Evolutionary conservation across 176 grass and related monocot species (phyloP), one percentile per base, ranked within the genome.

Genomic region (Lolium multiflorum): DNA sequence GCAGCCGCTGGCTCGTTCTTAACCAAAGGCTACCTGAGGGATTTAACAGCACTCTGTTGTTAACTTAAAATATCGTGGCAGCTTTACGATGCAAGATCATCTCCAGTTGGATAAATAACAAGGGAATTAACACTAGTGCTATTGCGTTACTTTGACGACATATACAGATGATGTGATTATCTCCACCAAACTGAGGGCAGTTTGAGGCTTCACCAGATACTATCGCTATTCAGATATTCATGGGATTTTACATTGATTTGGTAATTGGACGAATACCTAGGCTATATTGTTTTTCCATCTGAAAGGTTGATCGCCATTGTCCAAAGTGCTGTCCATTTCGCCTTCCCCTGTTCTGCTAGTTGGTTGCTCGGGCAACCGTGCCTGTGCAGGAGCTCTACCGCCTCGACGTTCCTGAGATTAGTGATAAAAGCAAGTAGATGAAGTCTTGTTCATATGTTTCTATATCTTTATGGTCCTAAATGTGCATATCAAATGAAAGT

Each of bases 401-500:
- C 87, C 81, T 77, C 94, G 87, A n/a, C 92, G 87, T 43, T 97
- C 94, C 94, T 97, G 51, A 82, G 74, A 85, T 20, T 31, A 81
- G 38, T 0, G 10, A 54, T 7, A 17, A 71, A 51, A 82, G 56
- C 38, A 74, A 20, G 10, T 21, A 66, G 22, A 82, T 39, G 15
- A 41, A 74, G 5, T 52, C 39, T 16, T 43, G 6, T 48, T n/a
- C 2, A 69, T 8, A 58, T 39, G 77, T 46, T 73, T 73, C 18
- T 22, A 14, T 37, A 13, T 50, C 11, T 73, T 48, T 21, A 31
- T 69, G 7, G 9, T 69, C 3, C 16, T 31, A 37, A 18, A 61
- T 68, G 37, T 39, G 1, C 7, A 50, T 21, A 67, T 87, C 2
- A n/a, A 87, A 83, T 80, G 65, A 76, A 77, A 67, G 49, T 72